Base-by-base conservation (phyloP, 352 stramenopile species). In the Thraustochytrium striatum region DNA sequence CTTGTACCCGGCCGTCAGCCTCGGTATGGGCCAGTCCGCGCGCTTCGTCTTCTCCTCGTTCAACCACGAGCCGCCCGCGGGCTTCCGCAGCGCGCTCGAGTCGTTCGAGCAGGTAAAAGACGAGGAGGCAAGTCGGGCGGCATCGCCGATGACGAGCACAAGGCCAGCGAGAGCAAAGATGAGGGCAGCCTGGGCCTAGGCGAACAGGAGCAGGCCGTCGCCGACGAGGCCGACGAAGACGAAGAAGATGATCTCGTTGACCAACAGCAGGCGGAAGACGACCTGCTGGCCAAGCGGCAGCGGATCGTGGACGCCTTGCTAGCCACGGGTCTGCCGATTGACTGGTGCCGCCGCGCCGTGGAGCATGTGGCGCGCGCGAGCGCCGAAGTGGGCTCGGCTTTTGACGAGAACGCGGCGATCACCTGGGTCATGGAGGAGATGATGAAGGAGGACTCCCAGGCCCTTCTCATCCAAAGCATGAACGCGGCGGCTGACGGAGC, bases 351-450 rank as follows among this genome's bases (percentile, higher is more conserved):
- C 9, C 82, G 85, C 53, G 85, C 85, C 19, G 83, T 83, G 11
- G 81, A 87, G 47, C 61, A 85, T 32, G 69, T 82, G 39, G 59
- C 59, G 25, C 57, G 61, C 13, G 72, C 79, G 41, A 58, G 53
- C 9, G 32, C 62, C 33, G 61, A 73, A n/a, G 72, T 61, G 33
- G 87, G 87, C 87, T 1, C 82, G 83, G 11, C 88, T 83, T 38
- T 93, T 88, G 79, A 89, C 57, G 89, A 94, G 82, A 91, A 87
- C 35, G 85, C 83, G 25, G 90, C 90, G 3, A 91, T 94, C 25
- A 84, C 85, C 32, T 95, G 91, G 91, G 94, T 96, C 58, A 88
- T 96, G 7, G 89, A 96, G 61, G 85, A 91, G 82, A 95, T 96
- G 89, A 89, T 93, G 61, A 85, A 91, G 11, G 88, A 93, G 52